Conservation (phyloP, 2,329 filamentous ascomycete species). For the Trichoderma hamatum region DNA sequence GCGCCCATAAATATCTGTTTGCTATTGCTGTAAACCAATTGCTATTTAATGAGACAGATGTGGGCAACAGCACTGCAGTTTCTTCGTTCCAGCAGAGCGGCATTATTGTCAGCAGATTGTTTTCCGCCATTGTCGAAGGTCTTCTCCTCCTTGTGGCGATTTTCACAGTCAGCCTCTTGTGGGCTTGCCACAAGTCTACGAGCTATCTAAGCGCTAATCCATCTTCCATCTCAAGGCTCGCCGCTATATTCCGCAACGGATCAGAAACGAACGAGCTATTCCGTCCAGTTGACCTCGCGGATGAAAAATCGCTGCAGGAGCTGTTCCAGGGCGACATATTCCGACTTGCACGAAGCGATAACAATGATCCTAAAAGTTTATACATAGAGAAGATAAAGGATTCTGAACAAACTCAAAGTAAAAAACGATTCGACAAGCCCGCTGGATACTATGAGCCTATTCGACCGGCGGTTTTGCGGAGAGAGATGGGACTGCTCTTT, state of each 20-base stretch:
- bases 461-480: conserved; percentile 31
- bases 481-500: conserved; percentile 30
- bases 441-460: conserved; percentile 35
- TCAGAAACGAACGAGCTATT: conserved; percentile 21
- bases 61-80: conserved; percentile 1
- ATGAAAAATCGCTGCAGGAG: conserved; percentile 25
- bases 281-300: conserved; percentile 16
- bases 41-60: conserved; percentile 28
- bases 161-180: conserved; percentile 29
- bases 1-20: conserved; percentile 40
- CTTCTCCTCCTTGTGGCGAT: conserved; percentile 34
- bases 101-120: conserved; percentile 39
- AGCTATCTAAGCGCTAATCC: conserved; percentile 35
- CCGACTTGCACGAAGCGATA: conserved; percentile 17
- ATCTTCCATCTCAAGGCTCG: conserved; percentile 31
- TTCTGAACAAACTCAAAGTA: neutral
- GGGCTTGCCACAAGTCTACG: conserved; percentile 1
- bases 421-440: neutral
- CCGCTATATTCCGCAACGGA: conserved; percentile 26
- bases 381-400: neutral
- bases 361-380: neutral
- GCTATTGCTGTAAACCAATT: conserved; percentile 32
- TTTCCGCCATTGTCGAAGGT: conserved; percentile 38
- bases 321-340: conserved; percentile 29
- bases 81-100: conserved; percentile 33